phyloP scores from a whole-genome alignment of 1,284 basidiomycete species.

The Pyrrhoderma lamaoense region DNA sequence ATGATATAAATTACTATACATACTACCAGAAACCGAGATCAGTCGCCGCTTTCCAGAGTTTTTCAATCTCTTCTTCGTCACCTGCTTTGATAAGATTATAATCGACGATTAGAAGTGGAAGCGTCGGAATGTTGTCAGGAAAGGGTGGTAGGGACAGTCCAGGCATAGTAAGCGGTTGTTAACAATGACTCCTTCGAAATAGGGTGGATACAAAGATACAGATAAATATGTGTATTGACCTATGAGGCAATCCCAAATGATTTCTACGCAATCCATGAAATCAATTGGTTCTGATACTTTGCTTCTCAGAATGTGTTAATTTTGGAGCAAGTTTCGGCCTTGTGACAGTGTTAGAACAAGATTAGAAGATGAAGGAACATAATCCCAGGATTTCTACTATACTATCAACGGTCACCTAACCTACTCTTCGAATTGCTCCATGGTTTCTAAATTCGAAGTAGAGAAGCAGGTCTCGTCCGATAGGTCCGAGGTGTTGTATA shows the following conservation, averaged over 20 bases:
- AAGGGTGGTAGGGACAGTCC: conserved; percentile 34
- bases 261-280: no score
- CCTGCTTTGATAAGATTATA: conserved; percentile 34
- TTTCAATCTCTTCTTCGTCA: conserved; percentile 34
- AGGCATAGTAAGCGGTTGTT: conserved; percentile 25
- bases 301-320: no score
- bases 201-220: no score
- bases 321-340: no score
- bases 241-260: no score
- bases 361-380: no score
- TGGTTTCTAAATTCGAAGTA: not conserved
- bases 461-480: no score
- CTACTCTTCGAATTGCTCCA: not conserved
- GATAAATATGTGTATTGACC: no score
- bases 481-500: no score
- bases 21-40: conserved; percentile 52
- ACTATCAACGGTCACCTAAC: not conserved
- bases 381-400: not conserved
- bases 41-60: conserved; percentile 45
- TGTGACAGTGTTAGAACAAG: no score
- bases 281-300: no score
- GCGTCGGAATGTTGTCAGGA: conserved; percentile 40
- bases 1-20: conserved; percentile 22
- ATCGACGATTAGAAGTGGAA: conserved; percentile 46
- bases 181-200: no score